Evolutionary conservation across 2,329 filamentous ascomycete species (phyloP), one percentile per base, ranked within the genome.

Genomic region (Aspergillus pseudoterreus): DNA sequence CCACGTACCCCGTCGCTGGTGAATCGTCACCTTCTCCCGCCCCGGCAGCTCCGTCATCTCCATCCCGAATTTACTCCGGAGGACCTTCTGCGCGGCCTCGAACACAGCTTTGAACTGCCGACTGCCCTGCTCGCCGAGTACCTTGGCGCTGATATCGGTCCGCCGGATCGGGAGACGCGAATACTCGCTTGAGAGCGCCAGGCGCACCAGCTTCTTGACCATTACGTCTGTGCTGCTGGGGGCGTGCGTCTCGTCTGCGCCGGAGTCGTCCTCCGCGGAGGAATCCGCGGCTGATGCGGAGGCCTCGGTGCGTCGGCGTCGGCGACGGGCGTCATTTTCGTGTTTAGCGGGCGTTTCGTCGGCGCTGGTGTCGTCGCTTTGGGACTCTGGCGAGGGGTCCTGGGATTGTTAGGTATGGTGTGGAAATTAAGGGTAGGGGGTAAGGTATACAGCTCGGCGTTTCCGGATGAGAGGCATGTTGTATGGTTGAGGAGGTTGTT

Each of bases 61-160:
- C 91, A 97, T 96, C n/a, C 94, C 94, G 71, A 96, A 97, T 1
- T 85, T 80, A 2, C 75, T 74, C 44, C 79, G 77, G 35, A 99
- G 75, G 58, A 88, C 82, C 32, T 76, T 71, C 68, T 99, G 92
- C 39, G 92, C 90, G 38, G 81, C 76, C 0, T 82, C 81, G 63
- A 96, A 96, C 3, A 96, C 83, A 11, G 74, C 69, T 66, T 84
- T 91, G 69, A 96, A 97, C 33, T 84, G 76, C 30, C 86, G 79
- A 6, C 83, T 75, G 8, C 85, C 81, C 43, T 84, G 79, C 15
- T 80, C 75, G 0, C 87, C 88, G 9, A 96, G 82, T 0, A 95
- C 89, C 63, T 84, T 85, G 45, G 77, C 70, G 48, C 71, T 78
- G 54, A 86, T 80, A 46, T 86, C 83, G 32, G 71, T 71, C 30